A percentile compares a stretch with the other conserved stretches of the same genome.
These are phyloP conservation scores for Rheum nobile DNA, from an alignment of 148 eudicot species.

Conservation along the genomic window DNA sequence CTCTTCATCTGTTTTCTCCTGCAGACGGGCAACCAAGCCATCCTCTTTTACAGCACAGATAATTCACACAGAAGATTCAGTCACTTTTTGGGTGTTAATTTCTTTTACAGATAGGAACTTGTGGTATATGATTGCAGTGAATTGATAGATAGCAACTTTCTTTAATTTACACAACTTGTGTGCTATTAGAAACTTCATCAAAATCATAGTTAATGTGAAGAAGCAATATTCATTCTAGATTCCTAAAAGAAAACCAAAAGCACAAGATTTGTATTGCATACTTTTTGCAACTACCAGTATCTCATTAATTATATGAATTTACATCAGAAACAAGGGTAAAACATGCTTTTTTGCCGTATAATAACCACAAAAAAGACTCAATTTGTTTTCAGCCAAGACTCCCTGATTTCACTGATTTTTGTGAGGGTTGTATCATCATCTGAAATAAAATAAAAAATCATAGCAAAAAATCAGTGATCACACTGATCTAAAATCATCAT, in stretches of 20 bases:
- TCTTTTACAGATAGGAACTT: too few species aligned
- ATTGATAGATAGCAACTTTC: too few species aligned
- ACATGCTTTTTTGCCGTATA: neutral
- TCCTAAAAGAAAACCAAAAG: neutral
- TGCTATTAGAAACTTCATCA: too few species aligned
- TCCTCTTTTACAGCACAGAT: too few species aligned
- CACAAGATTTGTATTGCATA: neutral
- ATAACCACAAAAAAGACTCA: neutral
- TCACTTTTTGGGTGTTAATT: too few species aligned
- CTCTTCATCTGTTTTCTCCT: too few species aligned
- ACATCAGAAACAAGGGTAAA: neutral
- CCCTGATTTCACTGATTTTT: neutral
- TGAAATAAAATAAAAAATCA: neutral
- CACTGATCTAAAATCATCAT: neutral
- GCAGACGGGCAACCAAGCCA: too few species aligned
- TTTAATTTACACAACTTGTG: too few species aligned
- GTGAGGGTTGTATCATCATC: neutral
- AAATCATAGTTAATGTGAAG: too few species aligned
- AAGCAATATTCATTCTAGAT: too few species aligned
- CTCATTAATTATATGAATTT: neutral
- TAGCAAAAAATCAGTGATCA: neutral
- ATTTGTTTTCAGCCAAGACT: neutral
- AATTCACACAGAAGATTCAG: too few species aligned
- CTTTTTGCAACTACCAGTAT: neutral
- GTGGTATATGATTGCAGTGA: too few species aligned